Base-by-base conservation (phyloP, 2,329 filamentous ascomycete species). In the Rhinocladiella mackenziei region DNA sequence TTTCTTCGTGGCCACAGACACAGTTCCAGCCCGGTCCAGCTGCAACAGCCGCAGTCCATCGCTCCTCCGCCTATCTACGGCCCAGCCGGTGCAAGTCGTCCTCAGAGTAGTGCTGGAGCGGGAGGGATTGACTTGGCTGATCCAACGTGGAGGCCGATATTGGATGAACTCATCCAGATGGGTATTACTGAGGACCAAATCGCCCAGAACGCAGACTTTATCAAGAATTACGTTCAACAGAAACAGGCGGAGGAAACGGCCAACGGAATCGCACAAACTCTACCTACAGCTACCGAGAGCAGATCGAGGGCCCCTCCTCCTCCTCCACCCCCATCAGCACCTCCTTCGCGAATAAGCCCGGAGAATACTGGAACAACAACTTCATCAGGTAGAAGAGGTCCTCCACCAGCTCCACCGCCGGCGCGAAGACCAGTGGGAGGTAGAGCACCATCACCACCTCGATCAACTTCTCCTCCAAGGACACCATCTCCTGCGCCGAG, bases 101-200 rank as follows among this genome's bases (percentile, higher is more conserved):
- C 62, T 42, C 63, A 63, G 13, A 53, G 41, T 28, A 55, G 45
- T 38, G 48, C 46, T 28, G 53, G 45, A 34, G 48, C 46, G 10
- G 44, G 44, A 6, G 45, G 25, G 22, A 76, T 83, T 32, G 78
- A 83, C 59, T 73, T 76, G 4, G 72, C 71, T 8, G 80, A 84
- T 59, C 80, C 80, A 1, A 75, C 75, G 41, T 80, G 76, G 66
- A 75, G 80, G 59, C 72, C 73, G 7, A 67, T 84, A 13, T 60
- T 84, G 48, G 73, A 78, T 47, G 79, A 84, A 56, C 62, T 84
- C 41, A 58, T 76, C 53, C 67, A 70, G 14, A 81, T 83, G 77
- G 81, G 81, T 30, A 83, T 84, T 40, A 83, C 79, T 2, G 77
- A 81, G 57, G 80, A 83, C 56, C 76, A 83, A 62, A 81, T 84